Evolutionary conservation across 768 basidiomycete species (phyloP), one percentile per base, ranked within the genome.

Genomic region (Boletus insuetus): DNA sequence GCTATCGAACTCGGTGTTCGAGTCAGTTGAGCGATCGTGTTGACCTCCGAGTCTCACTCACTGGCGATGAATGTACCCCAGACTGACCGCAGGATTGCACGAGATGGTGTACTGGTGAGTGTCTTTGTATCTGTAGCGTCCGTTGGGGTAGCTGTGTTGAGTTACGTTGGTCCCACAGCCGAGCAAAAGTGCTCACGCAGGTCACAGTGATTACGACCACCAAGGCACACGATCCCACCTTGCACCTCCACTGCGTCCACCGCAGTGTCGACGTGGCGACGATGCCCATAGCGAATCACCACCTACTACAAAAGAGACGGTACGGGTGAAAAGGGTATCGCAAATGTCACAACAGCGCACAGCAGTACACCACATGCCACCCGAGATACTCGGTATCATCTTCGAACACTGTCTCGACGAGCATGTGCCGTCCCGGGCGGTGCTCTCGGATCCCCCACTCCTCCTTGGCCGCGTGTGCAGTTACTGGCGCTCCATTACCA

Each of bases 321-420:
- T 45, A 7, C 38, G 46, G 17, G 19, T 44, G 31, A 24, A 19
- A 35, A 54, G 13, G 29, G 6, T 19, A 31, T 38, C 38, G 4
- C 24, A 46, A 16, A 9, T 6, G 16, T 17, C 51, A n/a, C 35
- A 20, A 10, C 34, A 22, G 13, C 32, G 54, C 45, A 43, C 54
- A 14, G 31, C 37, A 16, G 37, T 50, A 7, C 51, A 59, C 20
- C 51, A 60, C 13, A 55, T 69, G 20, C 67, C 67, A 5, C 67
- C 67, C 1, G 62, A 83, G 71, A 70, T 83, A 80, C 60, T 78
- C 2, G 58, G 60, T 16, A 58, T 60, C 24, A 63, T 68, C 7
- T 68, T 68, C 35, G 64, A 69, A 53, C 41, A 43, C 19, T 69
- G 58, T 35, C 45, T 67, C 17, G 49, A 57, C 35, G 45, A 35